Conservation (phyloP, 345 rosid species). For the Bretschneidera sinensis region DNA sequence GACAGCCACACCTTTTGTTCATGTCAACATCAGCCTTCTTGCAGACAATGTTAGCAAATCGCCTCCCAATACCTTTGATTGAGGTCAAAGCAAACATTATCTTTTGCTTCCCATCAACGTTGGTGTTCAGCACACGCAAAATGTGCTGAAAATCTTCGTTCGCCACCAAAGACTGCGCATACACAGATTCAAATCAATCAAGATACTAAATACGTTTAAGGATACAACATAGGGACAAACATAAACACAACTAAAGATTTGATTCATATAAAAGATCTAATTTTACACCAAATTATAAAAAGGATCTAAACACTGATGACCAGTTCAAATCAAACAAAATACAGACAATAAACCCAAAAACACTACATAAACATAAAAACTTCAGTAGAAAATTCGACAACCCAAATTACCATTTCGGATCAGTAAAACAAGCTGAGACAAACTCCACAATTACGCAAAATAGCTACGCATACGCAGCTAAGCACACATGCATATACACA, state of each 20-base stretch:
- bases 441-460: no score
- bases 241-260: neutral
- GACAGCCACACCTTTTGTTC: slow-evolving; percentile 51
- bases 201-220: no score
- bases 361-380: no score
- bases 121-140: slow-evolving; percentile 64
- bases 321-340: neutral
- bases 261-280: neutral
- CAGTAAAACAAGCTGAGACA: no score
- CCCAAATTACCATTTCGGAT: no score
- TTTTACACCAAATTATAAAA: no score
- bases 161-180: slow-evolving; percentile 45
- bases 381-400: no score
- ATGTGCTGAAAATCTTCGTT: slow-evolving; percentile 67
- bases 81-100: slow-evolving; percentile 63
- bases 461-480: no score
- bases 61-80: slow-evolving; percentile 65
- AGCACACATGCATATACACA: neutral
- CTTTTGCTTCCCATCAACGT: slow-evolving; percentile 62
- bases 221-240: neutral
- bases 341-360: no score
- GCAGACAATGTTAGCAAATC: slow-evolving; percentile 63
- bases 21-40: slow-evolving; percentile 74
- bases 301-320: no score
- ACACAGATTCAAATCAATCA: slow-evolving; percentile 11